phyloP scores from a whole-genome alignment of 2,329 filamentous ascomycete species.

The Colletotrichum liriopes region DNA sequence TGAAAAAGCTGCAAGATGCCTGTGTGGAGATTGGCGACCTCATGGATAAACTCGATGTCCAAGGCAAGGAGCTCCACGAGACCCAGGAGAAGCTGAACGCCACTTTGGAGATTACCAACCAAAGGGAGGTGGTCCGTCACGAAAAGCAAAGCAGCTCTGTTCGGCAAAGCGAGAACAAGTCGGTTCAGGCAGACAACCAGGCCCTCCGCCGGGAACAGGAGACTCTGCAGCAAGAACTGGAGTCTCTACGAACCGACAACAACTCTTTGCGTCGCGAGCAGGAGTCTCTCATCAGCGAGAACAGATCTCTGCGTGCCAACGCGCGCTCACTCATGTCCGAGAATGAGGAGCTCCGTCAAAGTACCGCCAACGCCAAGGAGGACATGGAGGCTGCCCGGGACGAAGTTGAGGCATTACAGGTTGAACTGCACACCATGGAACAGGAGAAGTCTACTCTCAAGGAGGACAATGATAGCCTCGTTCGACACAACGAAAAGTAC shows the following conservation, averaged over 20 bases:
- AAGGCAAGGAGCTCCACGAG: slow-evolving; percentile 60
- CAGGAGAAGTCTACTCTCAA: slow-evolving; percentile 63
- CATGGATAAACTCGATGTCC: slow-evolving; percentile 59
- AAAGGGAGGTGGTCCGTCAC: slow-evolving; percentile 51
- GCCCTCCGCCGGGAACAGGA: slow-evolving; percentile 54
- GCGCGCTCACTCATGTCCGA: slow-evolving; percentile 60
- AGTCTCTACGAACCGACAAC: slow-evolving; percentile 60
- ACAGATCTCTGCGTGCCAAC: slow-evolving; percentile 60
- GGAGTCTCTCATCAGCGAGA: slow-evolving; percentile 61
- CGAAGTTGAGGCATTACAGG: slow-evolving; percentile 58
- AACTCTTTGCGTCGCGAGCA: slow-evolving; percentile 60
- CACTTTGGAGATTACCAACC: slow-evolving; percentile 48
- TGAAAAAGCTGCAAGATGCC: slow-evolving; percentile 74
- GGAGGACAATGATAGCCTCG: slow-evolving; percentile 67
- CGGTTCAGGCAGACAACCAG: slow-evolving; percentile 59
- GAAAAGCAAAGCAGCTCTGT: slow-evolving; percentile 58
- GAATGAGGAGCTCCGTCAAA: slow-evolving; percentile 61
- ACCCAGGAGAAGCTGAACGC: slow-evolving; percentile 60
- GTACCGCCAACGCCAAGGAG: slow-evolving; percentile 56
- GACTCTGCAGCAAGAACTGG: slow-evolving; percentile 56
- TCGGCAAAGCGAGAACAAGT: slow-evolving; percentile 58
- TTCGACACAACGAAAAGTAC: slow-evolving; percentile 70
- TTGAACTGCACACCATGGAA: slow-evolving; percentile 56
- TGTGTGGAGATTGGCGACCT: slow-evolving; percentile 71
- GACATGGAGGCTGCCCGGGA: slow-evolving; percentile 60